Percentiles rank a stretch among this genome's conserved stretches.
Conservation (phyloP, 1,284 basidiomycete species). For the Heterobasidion annosum region DNA sequence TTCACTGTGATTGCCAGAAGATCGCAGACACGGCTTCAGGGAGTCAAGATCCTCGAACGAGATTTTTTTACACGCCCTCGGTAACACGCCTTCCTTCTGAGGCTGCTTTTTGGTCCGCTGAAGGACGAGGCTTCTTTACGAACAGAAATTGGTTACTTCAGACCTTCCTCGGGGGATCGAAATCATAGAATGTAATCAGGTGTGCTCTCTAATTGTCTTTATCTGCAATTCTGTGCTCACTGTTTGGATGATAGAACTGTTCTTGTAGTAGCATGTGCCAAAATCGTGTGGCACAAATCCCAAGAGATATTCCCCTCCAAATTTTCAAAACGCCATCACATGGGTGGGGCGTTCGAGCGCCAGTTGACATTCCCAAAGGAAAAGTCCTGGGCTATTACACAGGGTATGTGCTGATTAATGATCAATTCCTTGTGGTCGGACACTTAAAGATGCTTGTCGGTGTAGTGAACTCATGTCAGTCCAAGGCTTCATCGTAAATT, state of each 20-base stretch:
- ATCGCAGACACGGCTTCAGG: neutral
- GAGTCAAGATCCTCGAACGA: neutral
- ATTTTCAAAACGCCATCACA: conserved; percentile 23
- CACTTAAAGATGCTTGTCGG: neutral
- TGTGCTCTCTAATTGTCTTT: conserved; percentile 12
- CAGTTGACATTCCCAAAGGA: conserved; percentile 30
- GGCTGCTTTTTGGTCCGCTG: no score
- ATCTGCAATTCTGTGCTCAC: neutral
- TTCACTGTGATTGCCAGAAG: conserved; percentile 1
- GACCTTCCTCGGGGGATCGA: conserved; percentile 31
- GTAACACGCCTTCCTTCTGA: neutral
- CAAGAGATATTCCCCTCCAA: conserved; percentile 25
- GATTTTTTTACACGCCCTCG: neutral
- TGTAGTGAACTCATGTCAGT: conserved; percentile 18
- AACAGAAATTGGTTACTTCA: conserved; percentile 42
- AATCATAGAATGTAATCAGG: conserved; percentile 55
- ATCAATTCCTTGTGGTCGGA: conserved; percentile 1
- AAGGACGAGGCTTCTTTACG: neutral
- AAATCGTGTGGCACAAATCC: conserved; percentile 27
- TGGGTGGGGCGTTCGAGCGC: conserved; percentile 29
- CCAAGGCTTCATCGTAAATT: neutral
- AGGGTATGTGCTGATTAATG: conserved; percentile 30
- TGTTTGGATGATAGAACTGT: conserved; percentile 14
- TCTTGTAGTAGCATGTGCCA: conserved; percentile 15
- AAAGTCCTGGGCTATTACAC: conserved; percentile 56